These are phyloP conservation scores for Globisporangium iwayamae DNA, from an alignment of 352 stramenopile genomes.

Conservation along the genomic window DNA sequence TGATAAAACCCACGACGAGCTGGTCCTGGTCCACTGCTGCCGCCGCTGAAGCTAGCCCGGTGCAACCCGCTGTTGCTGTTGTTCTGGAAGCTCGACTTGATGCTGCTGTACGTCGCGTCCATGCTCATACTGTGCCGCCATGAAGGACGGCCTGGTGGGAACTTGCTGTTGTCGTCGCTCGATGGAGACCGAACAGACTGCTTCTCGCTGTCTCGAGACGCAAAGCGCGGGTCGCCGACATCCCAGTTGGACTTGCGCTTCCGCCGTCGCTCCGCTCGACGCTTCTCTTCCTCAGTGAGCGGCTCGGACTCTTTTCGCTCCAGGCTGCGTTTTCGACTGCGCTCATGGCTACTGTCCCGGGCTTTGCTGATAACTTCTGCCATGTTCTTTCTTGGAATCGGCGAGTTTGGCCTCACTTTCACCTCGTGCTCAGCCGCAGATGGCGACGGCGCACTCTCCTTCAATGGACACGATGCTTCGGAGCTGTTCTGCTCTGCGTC, in stretches of 20 bases:
- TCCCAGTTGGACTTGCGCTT: slow-evolving; percentile 82
- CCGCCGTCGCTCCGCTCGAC: slow-evolving; percentile 57
- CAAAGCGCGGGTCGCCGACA: slow-evolving; percentile 65
- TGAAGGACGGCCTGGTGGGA: slow-evolving; percentile 42
- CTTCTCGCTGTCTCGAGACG: slow-evolving; percentile 24
- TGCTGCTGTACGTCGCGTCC: slow-evolving; percentile 40
- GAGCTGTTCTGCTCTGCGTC: slow-evolving; percentile 15
- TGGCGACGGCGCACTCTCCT: background rate
- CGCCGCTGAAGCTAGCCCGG: slow-evolving; percentile 13
- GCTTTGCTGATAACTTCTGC: slow-evolving; percentile 1
- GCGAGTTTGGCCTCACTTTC: slow-evolving; percentile 3
- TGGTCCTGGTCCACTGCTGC: slow-evolving; percentile 16
- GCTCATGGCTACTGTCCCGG: slow-evolving; percentile 13
- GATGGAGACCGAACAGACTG: slow-evolving; percentile 4
- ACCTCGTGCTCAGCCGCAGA: background rate
- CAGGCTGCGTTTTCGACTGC: slow-evolving; percentile 38
- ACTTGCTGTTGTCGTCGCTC: slow-evolving; percentile 34
- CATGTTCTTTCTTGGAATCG: slow-evolving; percentile 10
- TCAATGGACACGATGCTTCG: slow-evolving; percentile 9
- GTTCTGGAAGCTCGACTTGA: slow-evolving; percentile 39
- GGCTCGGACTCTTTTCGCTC: slow-evolving; percentile 27
- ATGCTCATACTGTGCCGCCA: slow-evolving; percentile 70
- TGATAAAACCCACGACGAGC: slow-evolving; percentile 39
- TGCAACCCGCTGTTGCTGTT: slow-evolving; percentile 11
- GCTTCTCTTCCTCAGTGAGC: slow-evolving; percentile 54